These are phyloP conservation scores for Yamadazyma atlantica DNA, from an alignment of 1,139 yeast genomes.

Conservation along the genomic window DNA sequence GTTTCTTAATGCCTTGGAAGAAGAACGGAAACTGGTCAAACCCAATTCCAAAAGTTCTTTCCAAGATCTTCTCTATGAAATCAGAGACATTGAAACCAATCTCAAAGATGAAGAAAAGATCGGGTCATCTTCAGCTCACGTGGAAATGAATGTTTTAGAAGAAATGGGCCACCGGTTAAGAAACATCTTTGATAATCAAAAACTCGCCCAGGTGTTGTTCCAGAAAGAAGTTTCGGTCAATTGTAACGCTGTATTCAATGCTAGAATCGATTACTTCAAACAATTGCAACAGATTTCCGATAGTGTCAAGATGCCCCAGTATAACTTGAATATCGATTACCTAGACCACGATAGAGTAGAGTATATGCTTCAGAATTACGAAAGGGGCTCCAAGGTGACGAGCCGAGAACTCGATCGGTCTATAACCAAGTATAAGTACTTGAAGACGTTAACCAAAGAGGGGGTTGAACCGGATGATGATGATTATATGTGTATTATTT, in stretches of 20 bases:
- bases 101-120: slow-evolving; percentile 17
- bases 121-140: slow-evolving; percentile 10
- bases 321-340: slow-evolving; percentile 19
- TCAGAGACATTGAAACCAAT: slow-evolving; percentile 27
- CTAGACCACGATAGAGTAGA: slow-evolving; percentile 11
- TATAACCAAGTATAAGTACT: slow-evolving; percentile 59
- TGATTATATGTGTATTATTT: slow-evolving; percentile 67
- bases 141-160: slow-evolving; percentile 23
- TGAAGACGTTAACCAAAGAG: slow-evolving; percentile 42
- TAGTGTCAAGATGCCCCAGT: slow-evolving; percentile 48
- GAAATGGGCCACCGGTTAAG: slow-evolving; percentile 25
- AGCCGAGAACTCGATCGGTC: no score
- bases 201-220: slow-evolving; percentile 33
- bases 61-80: slow-evolving; percentile 29
- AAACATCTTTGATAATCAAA: slow-evolving; percentile 42
- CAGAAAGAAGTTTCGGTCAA: slow-evolving; percentile 50
- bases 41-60: slow-evolving; percentile 32
- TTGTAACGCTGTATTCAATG: slow-evolving; percentile 69
- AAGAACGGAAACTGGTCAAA: slow-evolving; percentile 23
- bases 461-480: slow-evolving; percentile 24
- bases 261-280: slow-evolving; percentile 75
- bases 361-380: neutral
- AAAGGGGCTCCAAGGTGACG: no score
- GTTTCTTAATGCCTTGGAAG: slow-evolving; percentile 31
- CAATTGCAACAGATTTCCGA: slow-evolving; percentile 87